phyloP scores from a whole-genome alignment of 2,329 filamentous ascomycete genomes.

The Dryadomyces quercivorus region DNA sequence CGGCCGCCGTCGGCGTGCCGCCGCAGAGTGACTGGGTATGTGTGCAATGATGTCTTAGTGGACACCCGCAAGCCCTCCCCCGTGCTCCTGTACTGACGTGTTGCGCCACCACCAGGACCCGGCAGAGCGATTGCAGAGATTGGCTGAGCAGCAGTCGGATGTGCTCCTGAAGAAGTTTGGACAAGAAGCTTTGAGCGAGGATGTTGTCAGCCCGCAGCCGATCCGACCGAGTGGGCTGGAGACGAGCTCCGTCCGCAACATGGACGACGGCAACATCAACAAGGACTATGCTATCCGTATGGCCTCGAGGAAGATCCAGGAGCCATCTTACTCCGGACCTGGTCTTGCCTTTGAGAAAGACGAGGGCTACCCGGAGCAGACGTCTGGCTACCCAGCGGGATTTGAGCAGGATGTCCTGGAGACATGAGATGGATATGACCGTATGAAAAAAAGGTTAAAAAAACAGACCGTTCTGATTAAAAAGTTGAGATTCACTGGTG shows the following conservation, averaged over 20 bases:
- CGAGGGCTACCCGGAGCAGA: conserved; percentile 27
- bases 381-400: conserved; percentile 25
- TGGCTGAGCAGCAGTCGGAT: conserved; percentile 54
- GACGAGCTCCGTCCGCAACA: conserved; percentile 16
- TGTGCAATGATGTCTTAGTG: conserved; percentile 42
- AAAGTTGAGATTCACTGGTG: background rate
- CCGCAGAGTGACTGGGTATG: conserved; percentile 90
- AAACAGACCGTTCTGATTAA: too few species aligned
- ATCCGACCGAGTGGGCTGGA: conserved; percentile 17
- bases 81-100: conserved; percentile 44
- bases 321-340: conserved; percentile 35
- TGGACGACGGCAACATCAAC: conserved; percentile 9
- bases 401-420: conserved; percentile 28
- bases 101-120: conserved; percentile 50
- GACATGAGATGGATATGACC: background rate
- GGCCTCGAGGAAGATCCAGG: background rate
- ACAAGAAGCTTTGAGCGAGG: conserved; percentile 19
- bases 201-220: conserved; percentile 28
- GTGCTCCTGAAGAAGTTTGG: conserved; percentile 43
- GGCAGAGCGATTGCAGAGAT: conserved; percentile 53
- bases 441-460: background rate
- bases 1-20: conserved; percentile 71
- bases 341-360: conserved; percentile 39
- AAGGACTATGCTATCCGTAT: background rate
- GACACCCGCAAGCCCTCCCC: conserved; percentile 34